Evolutionary conservation across 805 yeast genomes (phyloP), one percentile per base, ranked within the genome.

Genomic region (Starmerella powellii): DNA sequence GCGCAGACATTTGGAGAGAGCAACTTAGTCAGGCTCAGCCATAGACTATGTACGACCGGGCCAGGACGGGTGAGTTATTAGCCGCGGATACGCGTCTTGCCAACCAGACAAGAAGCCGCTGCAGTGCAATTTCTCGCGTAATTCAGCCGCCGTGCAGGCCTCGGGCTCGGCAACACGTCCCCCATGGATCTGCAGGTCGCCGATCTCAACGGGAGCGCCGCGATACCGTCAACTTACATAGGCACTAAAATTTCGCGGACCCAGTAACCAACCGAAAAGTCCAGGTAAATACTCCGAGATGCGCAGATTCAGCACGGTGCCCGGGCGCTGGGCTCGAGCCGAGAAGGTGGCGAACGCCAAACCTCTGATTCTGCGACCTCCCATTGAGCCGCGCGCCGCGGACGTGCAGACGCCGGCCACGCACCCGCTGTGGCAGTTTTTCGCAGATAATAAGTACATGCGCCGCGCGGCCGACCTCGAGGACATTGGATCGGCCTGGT

Each of bases 361-460:
- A 51, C 63, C 71, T 34, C 62, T 80, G 47, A 64, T 67, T 49
- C 70, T 87, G 50, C 73, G 88, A 42, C 72, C 80, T 11, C 97
- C 97, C 13, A 80, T 91, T 51, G 72, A 83, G 12, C 97, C 98
- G 13, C 73, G 91, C 2, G 78, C 73, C 41, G 67, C 71, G 49
- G 83, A 83, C 60, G 69, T 87, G 41, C 70, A 70, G 46, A 81
- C 82, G 27, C 71, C 76, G 12, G 88, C 80, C 4, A 81, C 80
- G 59, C 98, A 91, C 63, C 98, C 97, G 24, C 68, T 91, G 49
- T 91, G 95, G 95, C 87, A 82, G 54, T 91, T 91, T 60, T 91
- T 88, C 65, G 59, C 66, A 37, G 71, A 81, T 31, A 68, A 76
- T 44, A 67, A 71, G 54, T 74, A 77, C 46, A 63, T 81, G 46